Percentiles rank a stretch among this genome's conserved stretches.
phyloP scores from a whole-genome alignment of 805 yeast species.

The Saccharomycopsis amapae region DNA sequence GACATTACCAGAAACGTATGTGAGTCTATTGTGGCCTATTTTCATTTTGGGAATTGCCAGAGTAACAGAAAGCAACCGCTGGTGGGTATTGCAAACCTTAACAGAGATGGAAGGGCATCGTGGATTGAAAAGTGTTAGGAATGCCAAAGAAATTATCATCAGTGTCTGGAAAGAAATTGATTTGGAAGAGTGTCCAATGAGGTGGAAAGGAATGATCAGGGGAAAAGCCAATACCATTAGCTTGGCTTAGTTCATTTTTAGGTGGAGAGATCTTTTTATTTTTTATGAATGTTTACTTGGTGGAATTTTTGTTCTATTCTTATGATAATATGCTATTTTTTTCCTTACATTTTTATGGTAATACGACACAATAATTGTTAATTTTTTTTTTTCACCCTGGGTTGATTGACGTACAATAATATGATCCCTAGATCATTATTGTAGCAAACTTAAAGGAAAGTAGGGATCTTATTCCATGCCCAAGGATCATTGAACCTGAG shows the following conservation, averaged over 20 bases:
- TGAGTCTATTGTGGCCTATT: conserved; percentile 37
- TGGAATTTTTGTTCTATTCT: no score
- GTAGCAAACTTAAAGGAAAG: neutral
- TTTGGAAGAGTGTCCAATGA: conserved; percentile 24
- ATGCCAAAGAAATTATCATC: conserved; percentile 31
- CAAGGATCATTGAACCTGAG: conserved; percentile 81
- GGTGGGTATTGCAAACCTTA: conserved; percentile 33
- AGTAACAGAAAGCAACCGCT: conserved; percentile 29
- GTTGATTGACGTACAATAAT: no score
- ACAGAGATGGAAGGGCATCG: conserved; percentile 32
- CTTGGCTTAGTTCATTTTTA: conserved; percentile 27
- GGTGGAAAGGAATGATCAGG: conserved; percentile 35
- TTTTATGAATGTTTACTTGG: no score
- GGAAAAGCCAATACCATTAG: conserved; percentile 34
- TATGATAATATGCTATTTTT: no score
- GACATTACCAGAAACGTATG: conserved; percentile 28
- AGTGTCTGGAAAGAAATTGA: conserved; percentile 38
- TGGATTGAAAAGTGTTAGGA: conserved; percentile 33
- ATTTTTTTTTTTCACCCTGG: no score
- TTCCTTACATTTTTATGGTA: no score
- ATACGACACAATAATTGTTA: no score
- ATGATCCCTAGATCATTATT: no score
- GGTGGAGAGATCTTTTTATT: no score
- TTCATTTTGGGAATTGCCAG: conserved; percentile 33
- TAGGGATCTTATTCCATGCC: conserved; percentile 26